Conservation (phyloP, 768 basidiomycete genomes). For the Mycena indigotica region DNA sequence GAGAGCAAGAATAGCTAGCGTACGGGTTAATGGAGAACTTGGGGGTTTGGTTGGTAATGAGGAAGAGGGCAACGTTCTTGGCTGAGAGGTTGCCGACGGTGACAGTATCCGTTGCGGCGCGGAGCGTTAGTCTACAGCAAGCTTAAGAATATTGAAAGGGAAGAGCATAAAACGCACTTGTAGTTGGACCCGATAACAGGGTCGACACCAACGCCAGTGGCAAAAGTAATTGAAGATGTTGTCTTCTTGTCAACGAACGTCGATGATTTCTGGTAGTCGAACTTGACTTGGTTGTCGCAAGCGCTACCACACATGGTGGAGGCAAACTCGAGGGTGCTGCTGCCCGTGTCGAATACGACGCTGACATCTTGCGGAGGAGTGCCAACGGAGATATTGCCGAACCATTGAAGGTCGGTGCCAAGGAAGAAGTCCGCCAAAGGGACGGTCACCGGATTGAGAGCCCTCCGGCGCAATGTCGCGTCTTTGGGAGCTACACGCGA, state of each 20-base stretch:
- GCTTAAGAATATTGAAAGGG: not conserved
- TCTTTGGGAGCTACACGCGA: conserved; percentile 8
- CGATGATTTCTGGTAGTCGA: conserved; percentile 50
- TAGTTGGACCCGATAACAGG: conserved; percentile 53
- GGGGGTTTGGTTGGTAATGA: conserved; percentile 55
- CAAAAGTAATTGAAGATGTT: conserved; percentile 47
- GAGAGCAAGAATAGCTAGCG: conserved; percentile 57
- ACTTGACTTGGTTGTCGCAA: conserved; percentile 48
- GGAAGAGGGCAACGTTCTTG: conserved; percentile 41
- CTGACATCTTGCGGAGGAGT: conserved; percentile 49
- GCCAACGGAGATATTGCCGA: conserved; percentile 54
- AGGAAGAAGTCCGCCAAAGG: conserved; percentile 54
- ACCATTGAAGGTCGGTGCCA: conserved; percentile 62
- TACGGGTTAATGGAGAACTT: conserved; percentile 55
- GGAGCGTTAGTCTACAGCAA: conserved; percentile 38
- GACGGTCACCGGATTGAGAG: conserved; percentile 39
- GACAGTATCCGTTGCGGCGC: conserved; percentile 51
- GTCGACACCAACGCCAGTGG: conserved; percentile 56
- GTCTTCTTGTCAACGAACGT: conserved; percentile 50
- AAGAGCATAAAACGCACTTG: not conserved
- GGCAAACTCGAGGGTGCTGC: conserved; percentile 22
- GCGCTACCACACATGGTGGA: conserved; percentile 45
- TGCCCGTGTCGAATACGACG: conserved; percentile 63
- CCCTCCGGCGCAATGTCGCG: conserved; percentile 35
- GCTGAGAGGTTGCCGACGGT: conserved; percentile 48